Evolutionary conservation across 2,329 filamentous ascomycete species (phyloP).

Genomic region (Aaosphaeria pasadenensis): DNA sequence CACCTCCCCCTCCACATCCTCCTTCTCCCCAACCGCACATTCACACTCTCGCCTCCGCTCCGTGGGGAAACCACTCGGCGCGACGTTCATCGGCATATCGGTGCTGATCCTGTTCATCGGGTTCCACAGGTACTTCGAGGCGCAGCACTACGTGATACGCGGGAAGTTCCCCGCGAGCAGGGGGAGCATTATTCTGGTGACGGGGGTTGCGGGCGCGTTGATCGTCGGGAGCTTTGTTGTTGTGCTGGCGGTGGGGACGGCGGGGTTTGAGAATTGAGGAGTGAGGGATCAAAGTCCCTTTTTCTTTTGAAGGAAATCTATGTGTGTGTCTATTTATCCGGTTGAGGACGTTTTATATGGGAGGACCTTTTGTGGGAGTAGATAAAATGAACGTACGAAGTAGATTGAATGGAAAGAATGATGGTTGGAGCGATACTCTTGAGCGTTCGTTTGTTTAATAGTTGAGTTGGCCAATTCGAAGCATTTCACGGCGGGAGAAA

Average conservation of each 20-base stretch:
- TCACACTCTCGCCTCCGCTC: constrained; percentile 16
- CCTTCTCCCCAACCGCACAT: constrained; percentile 9
- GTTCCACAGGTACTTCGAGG: constrained; percentile 74
- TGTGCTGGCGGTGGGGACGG: constrained; percentile 54
- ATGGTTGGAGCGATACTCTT: no score
- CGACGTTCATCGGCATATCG: constrained; percentile 72
- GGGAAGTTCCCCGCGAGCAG: constrained; percentile 79
- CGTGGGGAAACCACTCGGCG: constrained; percentile 49
- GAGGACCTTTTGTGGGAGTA: no score
- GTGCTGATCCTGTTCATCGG: constrained; percentile 73
- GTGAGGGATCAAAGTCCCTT: no score
- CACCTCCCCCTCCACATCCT: constrained; percentile 11
- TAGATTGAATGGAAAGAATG: no score
- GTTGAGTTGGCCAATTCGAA: no score
- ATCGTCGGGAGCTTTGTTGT: constrained; percentile 60
- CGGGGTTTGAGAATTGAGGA: constrained; percentile 40
- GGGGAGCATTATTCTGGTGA: constrained; percentile 70
- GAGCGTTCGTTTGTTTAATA: no score
- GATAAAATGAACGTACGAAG: no score
- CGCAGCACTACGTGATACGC: constrained; percentile 74
- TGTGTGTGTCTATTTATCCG: no score
- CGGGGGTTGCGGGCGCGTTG: constrained; percentile 59
- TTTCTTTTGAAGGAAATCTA: no score
- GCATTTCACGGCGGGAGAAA: no score
- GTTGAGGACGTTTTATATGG: no score